These are phyloP conservation scores for Helianthus tuberosus DNA, from an alignment of 129 eudicot genomes.

Conservation along the genomic window DNA sequence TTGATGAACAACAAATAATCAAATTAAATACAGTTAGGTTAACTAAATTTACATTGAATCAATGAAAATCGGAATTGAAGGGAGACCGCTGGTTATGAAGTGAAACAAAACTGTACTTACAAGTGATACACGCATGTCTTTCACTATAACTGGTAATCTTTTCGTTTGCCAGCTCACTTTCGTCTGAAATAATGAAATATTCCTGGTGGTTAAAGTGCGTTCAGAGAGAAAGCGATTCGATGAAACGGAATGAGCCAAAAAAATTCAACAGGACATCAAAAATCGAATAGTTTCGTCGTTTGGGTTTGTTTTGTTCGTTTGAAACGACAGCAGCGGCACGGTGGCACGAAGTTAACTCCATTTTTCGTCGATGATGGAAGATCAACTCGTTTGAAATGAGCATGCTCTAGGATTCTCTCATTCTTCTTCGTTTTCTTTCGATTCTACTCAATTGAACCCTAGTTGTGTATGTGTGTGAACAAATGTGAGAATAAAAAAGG, in stretches of 20 bases:
- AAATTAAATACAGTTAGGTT: slow-evolving; percentile 7
- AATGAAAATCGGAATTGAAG: slow-evolving; percentile 81
- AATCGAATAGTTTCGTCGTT: slow-evolving; percentile 54
- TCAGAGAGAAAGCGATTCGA: slow-evolving; percentile 27
- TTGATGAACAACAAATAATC: not conserved
- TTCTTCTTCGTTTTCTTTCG: too few relatives aligned
- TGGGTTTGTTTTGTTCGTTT: slow-evolving; percentile 12
- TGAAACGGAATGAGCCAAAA: slow-evolving; percentile 48
- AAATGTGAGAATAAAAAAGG: too few relatives aligned
- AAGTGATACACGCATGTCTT: slow-evolving; percentile 67
- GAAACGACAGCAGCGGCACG: not conserved
- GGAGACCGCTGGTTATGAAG: slow-evolving; percentile 72
- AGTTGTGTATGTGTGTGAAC: too few relatives aligned
- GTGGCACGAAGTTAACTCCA: too few relatives aligned
- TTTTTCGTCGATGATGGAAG: too few relatives aligned
- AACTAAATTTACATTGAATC: slow-evolving; percentile 53
- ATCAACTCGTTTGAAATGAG: too few relatives aligned
- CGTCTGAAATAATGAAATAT: not conserved
- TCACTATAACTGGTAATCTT: slow-evolving; percentile 3
- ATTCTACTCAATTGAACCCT: too few relatives aligned
- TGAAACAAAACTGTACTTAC: slow-evolving; percentile 60
- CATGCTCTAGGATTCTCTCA: too few relatives aligned
- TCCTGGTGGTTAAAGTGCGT: not conserved
- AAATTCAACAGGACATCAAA: too few relatives aligned
- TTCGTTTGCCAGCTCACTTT: not conserved